Evolutionary conservation across 306 rosid genomes (phyloP), one percentile per base, ranked within the genome.

Genomic region (Pterocarpus santalinus): DNA sequence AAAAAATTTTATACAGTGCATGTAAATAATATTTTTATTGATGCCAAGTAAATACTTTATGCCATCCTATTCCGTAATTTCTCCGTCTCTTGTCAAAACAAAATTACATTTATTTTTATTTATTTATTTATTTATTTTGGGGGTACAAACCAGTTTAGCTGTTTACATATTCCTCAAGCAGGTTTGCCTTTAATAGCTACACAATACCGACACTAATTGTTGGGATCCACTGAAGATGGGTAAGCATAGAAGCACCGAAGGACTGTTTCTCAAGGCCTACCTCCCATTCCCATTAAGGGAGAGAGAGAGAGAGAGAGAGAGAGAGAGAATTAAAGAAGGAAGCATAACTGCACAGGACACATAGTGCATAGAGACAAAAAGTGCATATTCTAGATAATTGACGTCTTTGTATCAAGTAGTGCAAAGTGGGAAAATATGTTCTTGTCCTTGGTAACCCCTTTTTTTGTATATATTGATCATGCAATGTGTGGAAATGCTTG

Each of bases 281-380:
- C 49, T 34, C 77, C 77, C 47, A 53, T 72, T 53, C 35, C 28
- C 28, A 22, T 22, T 14, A 39, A 72, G 52, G 1, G 15, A 22
- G 30, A 67, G 14, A 16, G 70, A 64, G 28, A 22, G 28, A 1
- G 28, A 22, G 28, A 22, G 28, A 22, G 28, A 22, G 28, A 41
- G 3, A 67, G 1, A 10, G 41, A 43, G 2, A 0, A 67, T 41
- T 41, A 10, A 17, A 17, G 22, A 22, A 33, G 76, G 47, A 52
- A 72, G n/a, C 49, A 52, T 56, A 55, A 3, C 63, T 72, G 76
- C 62, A 71, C 49, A 72, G n/a, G 4, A 34, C 76, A 35, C 7
- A 10, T 35, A 1, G 7, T 17, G 39, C 77, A 56, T 38, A 38
- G 13, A 16, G 66, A 17, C 2, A 35, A 13, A 4, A 38, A 56